Evolutionary conservation across 192 early-diverging fungal species (phyloP).

Genomic region (Obelidium mucronatum): DNA sequence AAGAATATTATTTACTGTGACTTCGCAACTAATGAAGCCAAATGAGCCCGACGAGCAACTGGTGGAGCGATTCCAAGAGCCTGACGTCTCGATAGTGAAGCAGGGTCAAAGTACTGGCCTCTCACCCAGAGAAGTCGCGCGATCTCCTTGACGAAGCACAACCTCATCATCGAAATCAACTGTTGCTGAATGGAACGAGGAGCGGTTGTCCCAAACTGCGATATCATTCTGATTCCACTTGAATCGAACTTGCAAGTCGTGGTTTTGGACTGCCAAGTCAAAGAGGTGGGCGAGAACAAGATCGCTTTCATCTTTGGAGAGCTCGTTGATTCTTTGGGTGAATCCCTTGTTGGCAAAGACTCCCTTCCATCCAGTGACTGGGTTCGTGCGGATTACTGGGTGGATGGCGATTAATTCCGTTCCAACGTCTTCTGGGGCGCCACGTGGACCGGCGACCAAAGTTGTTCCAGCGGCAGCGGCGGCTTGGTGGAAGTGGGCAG

Average conservation of each 20-base stretch:
- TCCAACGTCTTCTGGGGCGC: no score
- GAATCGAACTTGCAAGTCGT: conserved; percentile 53
- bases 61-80: conserved; percentile 21
- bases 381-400: no score
- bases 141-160: conserved; percentile 40
- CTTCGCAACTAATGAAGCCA: not conserved
- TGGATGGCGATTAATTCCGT: conserved; percentile 35
- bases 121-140: conserved; percentile 46
- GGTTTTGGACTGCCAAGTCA: conserved; percentile 40
- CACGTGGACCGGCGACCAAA: conserved; percentile 2
- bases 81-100: not conserved
- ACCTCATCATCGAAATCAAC: conserved; percentile 36
- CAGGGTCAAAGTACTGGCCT: conserved; percentile 48
- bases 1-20: no score
- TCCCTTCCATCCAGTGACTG: no score
- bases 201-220: conserved; percentile 56
- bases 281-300: conserved; percentile 40
- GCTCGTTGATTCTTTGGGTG: conserved; percentile 62
- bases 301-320: no score
- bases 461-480: not conserved
- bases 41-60: no score
- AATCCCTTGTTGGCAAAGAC: conserved; percentile 64
- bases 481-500: conserved; percentile 7
- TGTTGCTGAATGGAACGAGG: conserved; percentile 38
- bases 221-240: conserved; percentile 45